A percentile compares a stretch with the other conserved stretches of the same genome.
Conservation (phyloP, 2,329 filamentous ascomycete species). For the Parastagonospora nodorum region DNA sequence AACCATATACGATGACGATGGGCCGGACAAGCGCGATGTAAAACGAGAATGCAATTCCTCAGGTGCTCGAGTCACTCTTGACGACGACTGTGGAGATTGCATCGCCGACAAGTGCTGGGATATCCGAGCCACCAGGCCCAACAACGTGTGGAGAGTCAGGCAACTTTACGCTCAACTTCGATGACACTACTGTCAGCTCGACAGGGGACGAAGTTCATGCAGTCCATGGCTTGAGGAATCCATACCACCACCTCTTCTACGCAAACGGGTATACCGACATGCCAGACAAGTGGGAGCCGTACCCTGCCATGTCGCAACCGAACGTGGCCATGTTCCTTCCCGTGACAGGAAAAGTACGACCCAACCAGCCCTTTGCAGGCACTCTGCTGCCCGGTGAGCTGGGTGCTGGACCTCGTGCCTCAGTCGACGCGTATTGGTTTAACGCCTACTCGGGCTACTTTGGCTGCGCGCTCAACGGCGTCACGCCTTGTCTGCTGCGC, state of each 20-base stretch:
- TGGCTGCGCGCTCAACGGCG: conserved; percentile 53
- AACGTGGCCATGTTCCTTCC: conserved; percentile 56
- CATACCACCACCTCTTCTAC: conserved; percentile 59
- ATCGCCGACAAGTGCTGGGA: not conserved
- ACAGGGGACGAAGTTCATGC: conserved; percentile 44
- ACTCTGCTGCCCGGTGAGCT: conserved; percentile 52
- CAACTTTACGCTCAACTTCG: conserved; percentile 48
- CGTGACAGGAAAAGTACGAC: conserved; percentile 30
- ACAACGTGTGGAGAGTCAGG: conserved; percentile 51
- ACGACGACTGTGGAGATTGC: not conserved
- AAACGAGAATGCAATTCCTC: conserved; percentile 4
- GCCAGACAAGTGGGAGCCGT: conserved; percentile 52
- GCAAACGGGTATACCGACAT: conserved; percentile 57
- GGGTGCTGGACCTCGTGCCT: conserved; percentile 51
- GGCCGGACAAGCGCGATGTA: not conserved
- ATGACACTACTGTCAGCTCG: conserved; percentile 25
- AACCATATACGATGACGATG: conserved; percentile 5
- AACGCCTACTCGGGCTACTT: conserved; percentile 54
- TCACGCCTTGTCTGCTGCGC: conserved; percentile 49
- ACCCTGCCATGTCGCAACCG: conserved; percentile 51
- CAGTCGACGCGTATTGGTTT: conserved; percentile 56
- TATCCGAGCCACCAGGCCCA: conserved; percentile 16
- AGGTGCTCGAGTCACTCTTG: conserved; percentile 2
- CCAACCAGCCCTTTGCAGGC: conserved; percentile 38
- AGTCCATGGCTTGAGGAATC: conserved; percentile 49